A percentile compares a stretch with the other conserved stretches of the same genome.
Conservation (phyloP, 2,329 filamentous ascomycete genomes). For the Ceratocystis harringtonii region DNA sequence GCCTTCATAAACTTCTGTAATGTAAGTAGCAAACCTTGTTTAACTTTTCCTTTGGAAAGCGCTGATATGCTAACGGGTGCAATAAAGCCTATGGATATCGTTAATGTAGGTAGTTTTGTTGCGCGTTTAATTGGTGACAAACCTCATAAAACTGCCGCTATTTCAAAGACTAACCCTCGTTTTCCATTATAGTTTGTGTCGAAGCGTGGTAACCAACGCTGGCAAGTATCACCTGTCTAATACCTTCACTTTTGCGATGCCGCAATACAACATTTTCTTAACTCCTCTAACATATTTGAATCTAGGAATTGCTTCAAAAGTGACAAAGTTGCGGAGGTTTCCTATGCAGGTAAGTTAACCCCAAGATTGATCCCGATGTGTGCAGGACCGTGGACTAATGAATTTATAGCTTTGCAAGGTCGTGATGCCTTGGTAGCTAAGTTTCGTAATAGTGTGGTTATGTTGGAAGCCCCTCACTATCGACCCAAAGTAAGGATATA, state of each 20-base stretch:
- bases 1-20: constrained; percentile 92
- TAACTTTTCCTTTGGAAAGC: background rate
- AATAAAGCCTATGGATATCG: constrained; percentile 52
- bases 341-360: constrained; percentile 70
- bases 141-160: too few species aligned
- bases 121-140: too few species aligned
- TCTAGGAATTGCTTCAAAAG: constrained; percentile 65
- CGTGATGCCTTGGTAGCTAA: constrained; percentile 83
- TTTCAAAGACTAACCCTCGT: background rate
- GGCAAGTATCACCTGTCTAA: constrained; percentile 32
- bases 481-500: constrained; percentile 55
- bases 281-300: background rate
- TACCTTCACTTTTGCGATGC: background rate
- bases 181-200: constrained; percentile 47
- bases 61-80: background rate
- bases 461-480: constrained; percentile 70
- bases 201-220: constrained; percentile 53
- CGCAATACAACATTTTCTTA: background rate
- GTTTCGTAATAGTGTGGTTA: constrained; percentile 92
- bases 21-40: constrained; percentile 34
- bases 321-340: constrained; percentile 76
- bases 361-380: rapidly evolving
- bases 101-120: constrained; percentile 37
- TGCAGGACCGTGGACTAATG: constrained; percentile 6
- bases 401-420: constrained; percentile 62